Conservation (phyloP, 805 yeast species). For the Yamadazyma ubonensis region DNA sequence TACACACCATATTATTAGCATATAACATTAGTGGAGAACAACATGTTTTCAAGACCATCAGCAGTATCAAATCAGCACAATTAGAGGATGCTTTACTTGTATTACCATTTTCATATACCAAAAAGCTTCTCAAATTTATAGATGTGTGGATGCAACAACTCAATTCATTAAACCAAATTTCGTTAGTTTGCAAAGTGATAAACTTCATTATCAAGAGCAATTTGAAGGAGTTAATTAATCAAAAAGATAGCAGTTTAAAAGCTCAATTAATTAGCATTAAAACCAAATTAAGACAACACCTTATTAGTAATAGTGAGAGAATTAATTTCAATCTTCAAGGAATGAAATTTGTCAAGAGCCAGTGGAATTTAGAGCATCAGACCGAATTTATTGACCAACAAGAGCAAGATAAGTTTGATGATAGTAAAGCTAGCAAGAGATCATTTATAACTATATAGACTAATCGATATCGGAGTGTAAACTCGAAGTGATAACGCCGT, state of each 20-base stretch:
- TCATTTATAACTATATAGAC: slow-evolving; percentile 58
- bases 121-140: slow-evolving; percentile 68
- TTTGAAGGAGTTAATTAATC: slow-evolving; percentile 73
- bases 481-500: no score
- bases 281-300: slow-evolving; percentile 54
- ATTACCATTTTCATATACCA: slow-evolving; percentile 81
- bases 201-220: slow-evolving; percentile 73
- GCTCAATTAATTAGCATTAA: slow-evolving; percentile 65
- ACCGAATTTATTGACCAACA: slow-evolving; percentile 70
- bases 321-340: slow-evolving; percentile 88
- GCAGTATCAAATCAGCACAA: slow-evolving; percentile 76
- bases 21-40: slow-evolving; percentile 68
- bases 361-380: slow-evolving; percentile 77
- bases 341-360: slow-evolving; percentile 64
- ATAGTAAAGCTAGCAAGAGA: slow-evolving; percentile 65
- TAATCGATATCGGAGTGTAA: no score
- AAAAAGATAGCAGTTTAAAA: slow-evolving; percentile 62
- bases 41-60: slow-evolving; percentile 71
- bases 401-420: slow-evolving; percentile 53
- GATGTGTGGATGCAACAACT: slow-evolving; percentile 63
- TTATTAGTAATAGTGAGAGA: slow-evolving; percentile 52
- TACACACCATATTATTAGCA: slow-evolving; percentile 73
- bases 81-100: slow-evolving; percentile 91
- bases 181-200: slow-evolving; percentile 70
- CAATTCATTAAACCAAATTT: slow-evolving; percentile 50